These are phyloP conservation scores for Linum tenue DNA, from an alignment of 345 rosid species.

Conservation along the genomic window DNA sequence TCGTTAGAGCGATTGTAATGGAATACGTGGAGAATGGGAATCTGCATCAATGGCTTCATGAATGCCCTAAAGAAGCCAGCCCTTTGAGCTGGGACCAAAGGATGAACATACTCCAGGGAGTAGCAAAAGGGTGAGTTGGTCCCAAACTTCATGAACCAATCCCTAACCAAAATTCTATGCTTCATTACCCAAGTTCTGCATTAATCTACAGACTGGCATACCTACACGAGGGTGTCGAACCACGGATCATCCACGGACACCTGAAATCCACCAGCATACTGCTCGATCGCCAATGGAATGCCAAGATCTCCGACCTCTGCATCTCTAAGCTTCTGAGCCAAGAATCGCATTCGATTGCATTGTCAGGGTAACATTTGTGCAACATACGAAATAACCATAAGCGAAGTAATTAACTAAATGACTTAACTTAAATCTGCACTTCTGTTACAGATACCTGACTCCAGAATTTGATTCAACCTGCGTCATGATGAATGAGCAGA, in stretches of 20 bases:
- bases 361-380: conserved; percentile 21
- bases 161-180: neutral
- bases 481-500: conserved; percentile 22
- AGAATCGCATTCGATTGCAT: conserved; percentile 7
- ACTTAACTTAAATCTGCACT: neutral
- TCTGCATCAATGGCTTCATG: conserved; percentile 74
- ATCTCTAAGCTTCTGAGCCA: conserved; percentile 26
- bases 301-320: conserved; percentile 55
- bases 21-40: conserved; percentile 64
- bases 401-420: neutral
- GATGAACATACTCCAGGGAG: conserved; percentile 57
- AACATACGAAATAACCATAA: neutral
- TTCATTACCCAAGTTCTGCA: neutral
- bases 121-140: conserved; percentile 57
- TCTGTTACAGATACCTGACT: conserved; percentile 25
- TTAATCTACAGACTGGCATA: conserved; percentile 46
- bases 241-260: conserved; percentile 43
- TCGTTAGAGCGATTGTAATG: conserved; percentile 52
- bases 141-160: neutral
- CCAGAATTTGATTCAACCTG: conserved; percentile 20
- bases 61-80: conserved; percentile 25
- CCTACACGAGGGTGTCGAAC: conserved; percentile 64
- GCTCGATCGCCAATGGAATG: conserved; percentile 68
- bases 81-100: conserved; percentile 52
- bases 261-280: conserved; percentile 57